Conservation (phyloP, 148 eudicot species). For the Vaccinium macrocarpon region DNA sequence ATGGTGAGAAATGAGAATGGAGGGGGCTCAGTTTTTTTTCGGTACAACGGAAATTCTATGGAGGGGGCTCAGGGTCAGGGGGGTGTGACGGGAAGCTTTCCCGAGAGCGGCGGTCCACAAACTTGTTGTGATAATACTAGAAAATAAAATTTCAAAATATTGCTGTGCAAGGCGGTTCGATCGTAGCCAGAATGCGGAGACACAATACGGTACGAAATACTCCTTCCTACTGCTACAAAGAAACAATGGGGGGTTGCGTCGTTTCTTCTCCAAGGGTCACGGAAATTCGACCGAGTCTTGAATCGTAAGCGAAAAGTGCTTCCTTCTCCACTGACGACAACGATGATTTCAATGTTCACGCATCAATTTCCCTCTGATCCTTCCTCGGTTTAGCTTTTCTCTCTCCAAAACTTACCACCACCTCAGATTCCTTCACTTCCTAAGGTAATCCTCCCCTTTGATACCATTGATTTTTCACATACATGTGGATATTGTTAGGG, state of each 20-base stretch:
- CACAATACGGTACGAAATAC: background rate
- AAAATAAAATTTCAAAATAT: background rate
- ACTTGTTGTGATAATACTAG: background rate
- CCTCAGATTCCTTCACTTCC: background rate
- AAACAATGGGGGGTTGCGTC: background rate
- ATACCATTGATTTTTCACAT: background rate
- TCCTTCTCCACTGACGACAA: background rate
- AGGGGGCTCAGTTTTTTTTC: no score
- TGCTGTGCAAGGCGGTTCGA: background rate
- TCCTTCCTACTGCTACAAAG: no score
- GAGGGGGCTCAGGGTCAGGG: no score
- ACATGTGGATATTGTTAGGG: background rate
- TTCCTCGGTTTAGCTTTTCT: background rate
- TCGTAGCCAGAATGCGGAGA: background rate
- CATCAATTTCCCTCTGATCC: slow-evolving; percentile 3
- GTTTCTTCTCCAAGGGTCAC: slow-evolving; percentile 26
- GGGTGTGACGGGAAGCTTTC: no score
- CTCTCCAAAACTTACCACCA: background rate
- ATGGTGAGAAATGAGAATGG: no score
- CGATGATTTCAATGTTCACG: background rate
- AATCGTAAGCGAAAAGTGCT: slow-evolving; percentile 13
- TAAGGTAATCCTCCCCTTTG: background rate
- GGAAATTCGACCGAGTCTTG: slow-evolving; percentile 15
- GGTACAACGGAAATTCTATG: no score
- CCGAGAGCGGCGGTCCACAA: background rate